phyloP scores from a whole-genome alignment of 345 rosid species.

The Euphorbia lathyris region DNA sequence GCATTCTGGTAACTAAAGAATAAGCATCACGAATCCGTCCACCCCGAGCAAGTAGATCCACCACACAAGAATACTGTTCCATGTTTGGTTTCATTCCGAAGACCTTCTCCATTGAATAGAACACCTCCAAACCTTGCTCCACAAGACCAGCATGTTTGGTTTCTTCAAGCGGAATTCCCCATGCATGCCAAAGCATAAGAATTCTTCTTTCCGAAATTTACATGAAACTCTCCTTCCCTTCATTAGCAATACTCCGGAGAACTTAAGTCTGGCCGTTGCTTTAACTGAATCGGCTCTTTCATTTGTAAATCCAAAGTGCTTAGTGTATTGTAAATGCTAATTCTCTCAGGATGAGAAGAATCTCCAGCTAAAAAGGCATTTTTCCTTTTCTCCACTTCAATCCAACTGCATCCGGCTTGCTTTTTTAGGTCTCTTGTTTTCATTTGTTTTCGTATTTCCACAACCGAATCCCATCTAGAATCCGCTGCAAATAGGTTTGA shows the following conservation, averaged over 20 bases:
- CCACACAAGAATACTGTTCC: constrained; percentile 74
- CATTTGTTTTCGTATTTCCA: constrained; percentile 73
- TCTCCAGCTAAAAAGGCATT: constrained; percentile 73
- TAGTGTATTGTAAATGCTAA: constrained; percentile 39
- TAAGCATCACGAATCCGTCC: constrained; percentile 73
- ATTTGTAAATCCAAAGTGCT: constrained; percentile 49
- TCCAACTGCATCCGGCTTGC: constrained; percentile 92
- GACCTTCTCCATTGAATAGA: constrained; percentile 46
- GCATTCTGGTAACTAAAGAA: constrained; percentile 54
- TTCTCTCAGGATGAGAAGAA: constrained; percentile 55
- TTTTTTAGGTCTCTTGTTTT: constrained; percentile 62
- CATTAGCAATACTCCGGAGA: constrained; percentile 17
- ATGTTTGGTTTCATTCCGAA: constrained; percentile 55
- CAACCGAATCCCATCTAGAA: constrained; percentile 70
- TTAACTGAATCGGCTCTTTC: constrained; percentile 42
- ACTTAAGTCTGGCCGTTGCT: constrained; percentile 25
- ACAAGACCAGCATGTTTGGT: constrained; percentile 78
- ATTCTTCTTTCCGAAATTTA: neutral
- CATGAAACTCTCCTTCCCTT: constrained; percentile 9
- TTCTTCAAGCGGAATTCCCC: neutral
- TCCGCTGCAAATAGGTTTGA: constrained; percentile 90
- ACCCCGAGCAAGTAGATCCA: constrained; percentile 85
- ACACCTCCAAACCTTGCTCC: constrained; percentile 65
- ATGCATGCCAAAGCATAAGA: neutral
- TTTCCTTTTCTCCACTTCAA: constrained; percentile 60